These are phyloP conservation scores for Alectoria sarmentosa DNA, from an alignment of 495 filamentous ascomycete genomes.

Conservation along the genomic window DNA sequence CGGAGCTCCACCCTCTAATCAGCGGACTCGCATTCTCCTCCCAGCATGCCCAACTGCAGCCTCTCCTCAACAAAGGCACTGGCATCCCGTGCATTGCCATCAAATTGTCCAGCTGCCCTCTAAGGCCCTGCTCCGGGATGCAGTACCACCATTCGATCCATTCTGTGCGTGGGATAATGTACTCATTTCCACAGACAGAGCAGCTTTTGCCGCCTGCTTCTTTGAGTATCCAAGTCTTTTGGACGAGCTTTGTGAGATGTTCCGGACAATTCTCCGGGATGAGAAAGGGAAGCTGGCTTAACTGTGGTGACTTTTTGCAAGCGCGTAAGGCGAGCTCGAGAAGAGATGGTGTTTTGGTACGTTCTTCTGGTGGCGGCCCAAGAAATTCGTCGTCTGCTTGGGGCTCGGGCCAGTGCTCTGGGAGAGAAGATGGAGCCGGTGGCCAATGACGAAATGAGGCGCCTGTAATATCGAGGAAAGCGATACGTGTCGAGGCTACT, in stretches of 20 bases:
- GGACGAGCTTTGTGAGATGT: constrained; percentile 37
- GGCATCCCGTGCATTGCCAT: not conserved
- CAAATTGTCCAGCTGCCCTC: not conserved
- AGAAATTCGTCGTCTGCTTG: not conserved
- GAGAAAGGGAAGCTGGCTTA: constrained; percentile 36
- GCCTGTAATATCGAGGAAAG: constrained; percentile 42
- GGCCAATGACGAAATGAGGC: constrained; percentile 21
- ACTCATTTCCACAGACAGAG: constrained; percentile 52
- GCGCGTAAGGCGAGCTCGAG: constrained; percentile 52
- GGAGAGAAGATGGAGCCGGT: constrained; percentile 17
- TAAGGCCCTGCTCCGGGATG: constrained; percentile 9
- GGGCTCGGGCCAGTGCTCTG: constrained; percentile 14
- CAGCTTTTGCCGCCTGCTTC: constrained; percentile 49
- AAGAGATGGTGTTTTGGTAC: constrained; percentile 43
- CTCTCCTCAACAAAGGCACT: constrained; percentile 13
- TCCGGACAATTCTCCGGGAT: constrained; percentile 40
- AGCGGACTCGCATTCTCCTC: not conserved
- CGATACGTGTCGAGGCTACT: constrained; percentile 40
- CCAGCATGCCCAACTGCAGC: constrained; percentile 19
- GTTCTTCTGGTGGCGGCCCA: constrained; percentile 11
- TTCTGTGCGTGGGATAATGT: constrained; percentile 52
- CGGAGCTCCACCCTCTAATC: constrained; percentile 11
- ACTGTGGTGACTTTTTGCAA: constrained; percentile 35
- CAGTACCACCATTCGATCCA: constrained; percentile 72
- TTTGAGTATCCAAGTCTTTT: constrained; percentile 37